Base-by-base conservation (phyloP, 352 stramenopile species). In the Plasmopara halstedii region DNA sequence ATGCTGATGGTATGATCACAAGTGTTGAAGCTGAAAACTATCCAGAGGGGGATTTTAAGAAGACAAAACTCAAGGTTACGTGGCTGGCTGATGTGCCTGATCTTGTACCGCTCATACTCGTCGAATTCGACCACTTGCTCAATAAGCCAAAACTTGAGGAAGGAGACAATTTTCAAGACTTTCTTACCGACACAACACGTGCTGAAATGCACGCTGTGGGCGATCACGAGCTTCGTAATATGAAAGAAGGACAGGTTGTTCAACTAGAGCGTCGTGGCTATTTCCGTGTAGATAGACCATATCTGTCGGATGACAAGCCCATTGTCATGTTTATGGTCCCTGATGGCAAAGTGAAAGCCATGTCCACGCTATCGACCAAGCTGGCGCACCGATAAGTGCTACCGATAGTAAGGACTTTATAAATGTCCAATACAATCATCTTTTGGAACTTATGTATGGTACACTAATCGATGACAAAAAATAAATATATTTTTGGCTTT, bases 41-140 rank as follows among this genome's bases (percentile, higher is more conserved):
- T 53, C 81, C 81, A 4, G 67, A 85, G 38, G 78, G 81, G 33
- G 81, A 97, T 58, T 86, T 98, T 32, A 95, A 98, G 89, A 95
- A 98, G 61, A 97, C 85, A 27, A 97, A 96, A 72, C 70, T 98
- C 42, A 98, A 98, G 66, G 63, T 99, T 21, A 97, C 86, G 35
- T 99, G 96, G 96, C 79, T 99, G 41, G 85, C 90, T 7, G 75
- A 96, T 47, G 76, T 90, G 38, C 69, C 81, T 15, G 86, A 97
- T 42, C 68, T 95, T 17, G 84, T 95, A 41, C 80, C 85, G 21
- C 78, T 94, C 11, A 78, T 81, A 54, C 68, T 99, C 6, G 89
- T 97, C 32, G 97, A 99, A 73, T 99, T 99, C 64, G 97, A 99
- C 64, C 94, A 99, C 69, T 68, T 99, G 39, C 90, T 99, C 13